Evolutionary conservation across 495 filamentous ascomycete species (phyloP).

Genomic region (Penicillium soppii): DNA sequence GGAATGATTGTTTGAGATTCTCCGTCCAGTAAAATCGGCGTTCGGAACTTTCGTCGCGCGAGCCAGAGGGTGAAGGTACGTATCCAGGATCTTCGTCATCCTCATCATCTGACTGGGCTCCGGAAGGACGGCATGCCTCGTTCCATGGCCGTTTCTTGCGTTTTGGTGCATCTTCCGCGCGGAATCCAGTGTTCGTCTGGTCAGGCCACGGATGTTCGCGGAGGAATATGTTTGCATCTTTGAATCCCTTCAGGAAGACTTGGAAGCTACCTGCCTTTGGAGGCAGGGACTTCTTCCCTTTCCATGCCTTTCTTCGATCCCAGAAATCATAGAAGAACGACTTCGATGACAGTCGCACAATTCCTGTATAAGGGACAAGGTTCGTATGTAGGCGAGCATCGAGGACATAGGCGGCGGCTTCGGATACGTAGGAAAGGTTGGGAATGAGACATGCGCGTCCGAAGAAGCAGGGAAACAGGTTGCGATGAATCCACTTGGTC

Average conservation of each 20-base stretch:
- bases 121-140: constrained; percentile 78
- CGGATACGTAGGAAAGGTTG: constrained; percentile 98
- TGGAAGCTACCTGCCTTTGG: constrained; percentile 95
- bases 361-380: constrained; percentile 93
- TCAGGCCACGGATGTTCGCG: constrained; percentile 98
- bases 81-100: constrained; percentile 65
- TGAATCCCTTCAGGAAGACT: constrained; percentile 93
- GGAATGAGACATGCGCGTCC: constrained; percentile 95
- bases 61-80: constrained; percentile 37
- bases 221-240: constrained; percentile 94
- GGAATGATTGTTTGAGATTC: constrained; percentile 81
- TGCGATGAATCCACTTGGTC: constrained; percentile 94
- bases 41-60: constrained; percentile 48
- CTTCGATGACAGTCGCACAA: constrained; percentile 91
- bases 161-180: constrained; percentile 65
- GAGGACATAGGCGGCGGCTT: constrained; percentile 93
- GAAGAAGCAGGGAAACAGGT: constrained; percentile 96
- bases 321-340: constrained; percentile 98
- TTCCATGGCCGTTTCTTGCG: constrained; percentile 78
- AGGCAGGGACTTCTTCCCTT: constrained; percentile 84
- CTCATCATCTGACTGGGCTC: constrained; percentile 62
- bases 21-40: constrained; percentile 84
- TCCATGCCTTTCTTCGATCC: constrained; percentile 85
- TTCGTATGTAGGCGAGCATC: constrained; percentile 87
- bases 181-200: constrained; percentile 75